Evolutionary conservation across 805 yeast species (phyloP), one percentile per base, ranked within the genome.

Genomic region (Metschnikowia sp.): DNA sequence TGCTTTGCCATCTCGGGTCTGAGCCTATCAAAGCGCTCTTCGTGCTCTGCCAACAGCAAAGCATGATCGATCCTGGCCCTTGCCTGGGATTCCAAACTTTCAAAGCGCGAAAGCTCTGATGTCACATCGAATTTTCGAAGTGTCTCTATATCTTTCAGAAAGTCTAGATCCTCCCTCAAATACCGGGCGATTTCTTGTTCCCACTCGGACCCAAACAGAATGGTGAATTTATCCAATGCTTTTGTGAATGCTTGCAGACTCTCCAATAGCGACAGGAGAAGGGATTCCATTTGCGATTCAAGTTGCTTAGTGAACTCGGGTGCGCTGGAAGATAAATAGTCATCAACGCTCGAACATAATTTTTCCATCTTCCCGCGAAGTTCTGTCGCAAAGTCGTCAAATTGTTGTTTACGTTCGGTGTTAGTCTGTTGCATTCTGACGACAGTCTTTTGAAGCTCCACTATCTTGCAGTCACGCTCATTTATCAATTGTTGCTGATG

Each of bases 81-180:
- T 4, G 34, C 19, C n/a, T 30, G 32, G 12, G 10, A 26, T 13
- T 42, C 42, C 8, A 38, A 32, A 2, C 10, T 15, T 30, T 38
- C 31, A n/a, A 47, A 15, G 8, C 22, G 36, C 9, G 43, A 38
- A 11, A 47, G 34, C 13, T 42, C 46, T 8, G 42, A 10, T 32
- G 22, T 18, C 11, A 47, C 12, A 13, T 37, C 43, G 1, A 47
- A 13, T 7, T 6, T 12, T 11, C 15, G 28, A n/a, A 47, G 8
- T 19, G 29, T 34, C 30, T 34, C 32, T 4, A 47, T 29, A 10
- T 47, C 39, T 19, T 30, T 11, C 8, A 46, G 13, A 30, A 47
- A 10, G 37, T 42, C 40, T 6, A 42, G 26, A 10, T 40, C 44
- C 10, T 28, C 28, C 15, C 26, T 10, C 10, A 40, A 26, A 13